Evolutionary conservation across 352 stramenopile genomes (phyloP).

Genomic region (Pythium utonaiense): DNA sequence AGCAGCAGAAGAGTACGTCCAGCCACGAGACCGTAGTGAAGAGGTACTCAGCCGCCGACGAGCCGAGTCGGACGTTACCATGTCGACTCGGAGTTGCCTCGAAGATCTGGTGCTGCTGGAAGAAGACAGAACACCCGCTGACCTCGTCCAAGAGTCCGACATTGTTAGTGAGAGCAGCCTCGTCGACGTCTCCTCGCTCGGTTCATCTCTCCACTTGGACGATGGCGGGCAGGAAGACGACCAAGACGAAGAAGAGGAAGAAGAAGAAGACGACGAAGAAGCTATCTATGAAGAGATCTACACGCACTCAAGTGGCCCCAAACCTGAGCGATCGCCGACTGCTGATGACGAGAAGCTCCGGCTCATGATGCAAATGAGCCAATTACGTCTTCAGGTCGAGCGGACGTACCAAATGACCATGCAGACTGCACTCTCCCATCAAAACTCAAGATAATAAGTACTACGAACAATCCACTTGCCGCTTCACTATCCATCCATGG

Average conservation of each 20-base stretch:
- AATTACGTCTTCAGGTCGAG: conserved; percentile 47
- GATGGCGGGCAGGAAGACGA: not conserved
- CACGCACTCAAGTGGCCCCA: not conserved
- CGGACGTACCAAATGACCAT: conserved; percentile 53
- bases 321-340: not conserved
- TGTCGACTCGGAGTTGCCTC: not conserved
- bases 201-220: not conserved
- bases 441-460: not conserved
- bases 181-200: not conserved
- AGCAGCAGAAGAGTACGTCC: not conserved
- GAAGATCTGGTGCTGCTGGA: not conserved
- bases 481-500: too few relatives aligned
- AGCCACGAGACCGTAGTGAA: not conserved
- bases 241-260: not conserved
- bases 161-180: not conserved
- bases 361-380: conserved; percentile 46
- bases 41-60: not conserved
- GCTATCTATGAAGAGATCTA: not conserved
- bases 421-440: conserved; percentile 16
- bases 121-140: not conserved
- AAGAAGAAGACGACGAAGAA: not conserved
- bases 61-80: not conserved
- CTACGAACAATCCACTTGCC: too few relatives aligned
- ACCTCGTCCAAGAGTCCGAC: not conserved
- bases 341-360: conserved; percentile 29